phyloP scores from a whole-genome alignment of 225 moss, liverwort and hornwort species.

The Sphagnum contortum region DNA sequence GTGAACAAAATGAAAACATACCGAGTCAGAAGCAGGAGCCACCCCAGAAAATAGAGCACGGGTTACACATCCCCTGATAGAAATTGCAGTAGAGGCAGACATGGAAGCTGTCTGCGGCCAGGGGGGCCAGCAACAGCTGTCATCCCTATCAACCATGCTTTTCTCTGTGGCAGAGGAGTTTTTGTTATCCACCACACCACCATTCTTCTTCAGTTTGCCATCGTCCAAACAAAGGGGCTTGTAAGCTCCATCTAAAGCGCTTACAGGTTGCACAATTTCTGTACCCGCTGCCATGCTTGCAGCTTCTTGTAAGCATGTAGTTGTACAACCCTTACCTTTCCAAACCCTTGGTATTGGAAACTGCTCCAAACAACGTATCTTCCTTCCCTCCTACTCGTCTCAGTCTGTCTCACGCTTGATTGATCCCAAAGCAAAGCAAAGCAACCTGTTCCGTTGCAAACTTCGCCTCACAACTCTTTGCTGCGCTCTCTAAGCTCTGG shows the following conservation, averaged over 20 bases:
- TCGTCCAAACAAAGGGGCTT: conserved; percentile 31
- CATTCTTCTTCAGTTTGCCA: conserved; percentile 73
- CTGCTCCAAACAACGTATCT: too few relatives aligned
- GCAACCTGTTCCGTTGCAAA: too few relatives aligned
- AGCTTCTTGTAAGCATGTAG: conserved; percentile 77
- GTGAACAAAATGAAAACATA: neutral
- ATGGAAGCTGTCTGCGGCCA: too few relatives aligned
- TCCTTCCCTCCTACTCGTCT: too few relatives aligned
- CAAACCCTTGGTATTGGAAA: too few relatives aligned
- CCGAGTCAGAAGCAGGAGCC: too few relatives aligned
- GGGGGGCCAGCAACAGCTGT: too few relatives aligned
- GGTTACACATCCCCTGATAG: neutral
- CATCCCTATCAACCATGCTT: neutral
- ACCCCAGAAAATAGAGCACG: too few relatives aligned
- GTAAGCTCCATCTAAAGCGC: conserved; percentile 87
- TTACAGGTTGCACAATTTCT: conserved; percentile 95
- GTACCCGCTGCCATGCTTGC: conserved; percentile 93
- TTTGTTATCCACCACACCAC: conserved; percentile 56
- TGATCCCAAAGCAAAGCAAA: too few relatives aligned
- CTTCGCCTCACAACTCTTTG: too few relatives aligned
- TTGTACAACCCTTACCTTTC: neutral
- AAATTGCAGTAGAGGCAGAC: neutral
- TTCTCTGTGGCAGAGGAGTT: conserved; percentile 7
- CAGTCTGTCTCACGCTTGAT: too few relatives aligned
- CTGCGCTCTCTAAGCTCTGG: too few relatives aligned